These are phyloP conservation scores for Lophiostoma macrostomum DNA, from an alignment of 495 filamentous ascomycete genomes.

Conservation along the genomic window DNA sequence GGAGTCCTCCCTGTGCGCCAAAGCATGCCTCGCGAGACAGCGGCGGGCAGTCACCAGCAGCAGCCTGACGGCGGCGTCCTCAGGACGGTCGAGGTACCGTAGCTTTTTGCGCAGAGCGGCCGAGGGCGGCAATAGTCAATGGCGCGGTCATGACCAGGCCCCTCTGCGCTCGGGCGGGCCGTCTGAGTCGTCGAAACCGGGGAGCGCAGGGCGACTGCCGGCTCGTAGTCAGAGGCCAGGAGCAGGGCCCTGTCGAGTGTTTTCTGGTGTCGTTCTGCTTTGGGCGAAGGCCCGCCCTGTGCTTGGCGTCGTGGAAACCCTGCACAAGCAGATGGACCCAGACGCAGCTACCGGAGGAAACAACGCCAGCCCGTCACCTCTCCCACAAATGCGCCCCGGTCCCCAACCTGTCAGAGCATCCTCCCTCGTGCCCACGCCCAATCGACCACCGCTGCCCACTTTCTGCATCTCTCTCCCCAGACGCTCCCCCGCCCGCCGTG, in stretches of 20 bases:
- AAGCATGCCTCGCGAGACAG: background rate
- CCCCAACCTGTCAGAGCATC: no score
- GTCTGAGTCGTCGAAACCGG: constrained; percentile 21
- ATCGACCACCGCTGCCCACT: background rate
- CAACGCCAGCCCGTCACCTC: background rate
- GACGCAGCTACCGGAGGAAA: background rate
- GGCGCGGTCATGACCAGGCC: no score
- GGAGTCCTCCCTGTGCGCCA: background rate
- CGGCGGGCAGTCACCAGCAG: background rate
- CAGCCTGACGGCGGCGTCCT: background rate
- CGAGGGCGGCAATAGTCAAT: background rate
- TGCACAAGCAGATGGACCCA: background rate
- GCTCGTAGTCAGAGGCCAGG: no score
- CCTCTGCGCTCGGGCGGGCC: background rate
- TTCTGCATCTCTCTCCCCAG: background rate
- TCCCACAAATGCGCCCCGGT: constrained; percentile 8
- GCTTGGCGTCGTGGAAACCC: no score
- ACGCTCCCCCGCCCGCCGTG: background rate
- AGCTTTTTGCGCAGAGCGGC: background rate
- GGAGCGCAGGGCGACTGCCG: constrained; percentile 10
- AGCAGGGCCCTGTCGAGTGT: no score
- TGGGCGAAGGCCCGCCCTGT: no score
- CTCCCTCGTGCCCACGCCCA: no score
- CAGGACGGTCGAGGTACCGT: background rate
- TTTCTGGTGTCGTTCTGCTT: no score